Base-by-base conservation (phyloP, 306 rosid genomes). In the Cotoneaster glaucophyllus region DNA sequence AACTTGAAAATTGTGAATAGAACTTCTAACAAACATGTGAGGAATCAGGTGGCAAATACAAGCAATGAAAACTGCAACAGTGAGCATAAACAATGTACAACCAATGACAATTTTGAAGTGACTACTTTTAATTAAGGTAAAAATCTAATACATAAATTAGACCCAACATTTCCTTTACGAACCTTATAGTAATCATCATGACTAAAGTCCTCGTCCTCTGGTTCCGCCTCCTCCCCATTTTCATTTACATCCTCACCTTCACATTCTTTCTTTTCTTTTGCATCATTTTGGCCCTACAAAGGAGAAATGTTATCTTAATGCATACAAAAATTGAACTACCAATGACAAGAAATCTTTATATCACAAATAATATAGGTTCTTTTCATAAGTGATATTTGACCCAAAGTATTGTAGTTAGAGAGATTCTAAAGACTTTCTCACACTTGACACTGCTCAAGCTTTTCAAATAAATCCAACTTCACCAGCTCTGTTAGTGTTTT, bases 401-500 rank as follows among this genome's bases (percentile, higher is more conserved):
- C 37, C 8, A 58, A 11, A 57, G 22, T 34, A 56, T 10, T 58
- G 26, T 28, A 57, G 11, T 19, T 22, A 37, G 25, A 31, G 56
- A 41, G 67, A 58, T 25, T 39, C 21, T 57, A 25, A 4, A 58
- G 57, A 73, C 39, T 58, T 28, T 58, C 39, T 58, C 77, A 37
- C 41, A 73, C 77, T 68, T 15, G 13, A 58, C 28, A 28, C 67
- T 24, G 70, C 25, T 80, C 52, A 73, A 58, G 25, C 54, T 78
- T 14, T 67, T 84, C 88, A 71, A 80, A 75, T 73, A 64, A 11
- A 72, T 37, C 50, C 52, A 64, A 73, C 18, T 52, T 50, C 67
- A 69, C 76, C 78, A 72, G 37, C 53, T 48, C 91, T 89, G 89
- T 31, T 74, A 78, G 69, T 68, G 44, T 84, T 62, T 72, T 78